A percentile compares a stretch with the other conserved stretches of the same genome.
Conservation (phyloP, 2,329 filamentous ascomycete genomes). For the Diplocarpon rosae region DNA sequence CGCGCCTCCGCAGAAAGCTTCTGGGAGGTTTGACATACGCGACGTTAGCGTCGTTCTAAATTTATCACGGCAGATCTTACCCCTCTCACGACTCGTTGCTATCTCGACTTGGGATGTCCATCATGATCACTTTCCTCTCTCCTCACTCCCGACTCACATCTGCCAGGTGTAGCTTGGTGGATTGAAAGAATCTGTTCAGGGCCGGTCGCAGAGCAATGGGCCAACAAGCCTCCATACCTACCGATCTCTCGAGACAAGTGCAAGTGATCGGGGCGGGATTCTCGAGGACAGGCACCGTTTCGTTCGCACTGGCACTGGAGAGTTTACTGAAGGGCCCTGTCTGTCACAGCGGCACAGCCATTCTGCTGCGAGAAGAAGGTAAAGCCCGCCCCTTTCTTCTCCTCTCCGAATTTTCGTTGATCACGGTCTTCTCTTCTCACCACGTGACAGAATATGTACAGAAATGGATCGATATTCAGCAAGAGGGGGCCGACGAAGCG, state of each 20-base stretch:
- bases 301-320: conserved; percentile 13
- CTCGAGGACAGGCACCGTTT: conserved; percentile 15
- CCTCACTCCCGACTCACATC: neutral
- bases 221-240: conserved; percentile 6
- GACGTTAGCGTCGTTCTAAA: neutral
- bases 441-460: conserved; percentile 11
- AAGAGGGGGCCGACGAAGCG: neutral
- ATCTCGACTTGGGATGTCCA: neutral
- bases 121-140: neutral
- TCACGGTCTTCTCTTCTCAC: too few species aligned
- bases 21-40: neutral
- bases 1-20: neutral
- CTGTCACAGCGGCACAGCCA: conserved; percentile 10
- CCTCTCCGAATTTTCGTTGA: neutral
- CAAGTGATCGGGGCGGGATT: conserved; percentile 15
- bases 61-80: neutral
- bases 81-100: neutral
- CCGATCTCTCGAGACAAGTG: conserved; percentile 3
- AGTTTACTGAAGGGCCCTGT: conserved; percentile 15
- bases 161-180: neutral
- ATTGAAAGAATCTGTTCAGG: neutral
- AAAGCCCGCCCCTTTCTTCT: neutral
- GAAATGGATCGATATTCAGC: conserved; percentile 8
- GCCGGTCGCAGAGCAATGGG: neutral
- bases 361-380: conserved; percentile 15